A percentile compares a stretch with the other conserved stretches of the same genome.
These are phyloP conservation scores for Fagopyrum homotropicum DNA, from an alignment of 148 eudicot species.

Conservation along the genomic window DNA sequence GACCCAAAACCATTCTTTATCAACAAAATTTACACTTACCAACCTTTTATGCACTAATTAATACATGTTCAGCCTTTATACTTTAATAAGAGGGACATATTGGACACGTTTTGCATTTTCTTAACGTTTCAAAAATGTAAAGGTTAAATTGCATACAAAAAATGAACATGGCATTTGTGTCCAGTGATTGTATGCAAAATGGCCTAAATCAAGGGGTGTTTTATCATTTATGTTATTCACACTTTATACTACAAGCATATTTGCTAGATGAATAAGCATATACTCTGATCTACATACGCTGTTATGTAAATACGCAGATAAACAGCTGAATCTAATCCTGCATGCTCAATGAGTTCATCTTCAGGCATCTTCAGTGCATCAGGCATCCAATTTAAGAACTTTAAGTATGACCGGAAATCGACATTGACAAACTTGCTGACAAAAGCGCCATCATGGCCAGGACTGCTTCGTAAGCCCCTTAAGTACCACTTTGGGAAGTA, in stretches of 20 bases:
- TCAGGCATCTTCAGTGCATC: constrained; percentile 94
- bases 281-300: constrained; percentile 39
- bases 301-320: constrained; percentile 86
- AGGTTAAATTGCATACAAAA: background rate
- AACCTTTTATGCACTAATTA: background rate
- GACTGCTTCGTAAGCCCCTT: constrained; percentile 82
- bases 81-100: background rate
- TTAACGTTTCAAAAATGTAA: background rate
- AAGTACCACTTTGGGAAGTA: constrained; percentile 99
- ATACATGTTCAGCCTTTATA: background rate
- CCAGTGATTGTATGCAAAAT: background rate
- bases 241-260: background rate
- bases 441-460: constrained; percentile 51
- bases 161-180: background rate
- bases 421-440: constrained; percentile 70
- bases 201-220: background rate
- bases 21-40: background rate
- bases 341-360: constrained; percentile 89
- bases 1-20: background rate
- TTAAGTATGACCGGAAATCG: constrained; percentile 73
- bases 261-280: background rate
- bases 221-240: too few relatives aligned
- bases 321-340: constrained; percentile 92
- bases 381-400: constrained; percentile 91
- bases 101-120: background rate